Percentiles rank a stretch among this genome's conserved stretches.
These are phyloP conservation scores for Albifimbria verrucaria DNA, from an alignment of 2,329 filamentous ascomycete genomes.

Conservation along the genomic window DNA sequence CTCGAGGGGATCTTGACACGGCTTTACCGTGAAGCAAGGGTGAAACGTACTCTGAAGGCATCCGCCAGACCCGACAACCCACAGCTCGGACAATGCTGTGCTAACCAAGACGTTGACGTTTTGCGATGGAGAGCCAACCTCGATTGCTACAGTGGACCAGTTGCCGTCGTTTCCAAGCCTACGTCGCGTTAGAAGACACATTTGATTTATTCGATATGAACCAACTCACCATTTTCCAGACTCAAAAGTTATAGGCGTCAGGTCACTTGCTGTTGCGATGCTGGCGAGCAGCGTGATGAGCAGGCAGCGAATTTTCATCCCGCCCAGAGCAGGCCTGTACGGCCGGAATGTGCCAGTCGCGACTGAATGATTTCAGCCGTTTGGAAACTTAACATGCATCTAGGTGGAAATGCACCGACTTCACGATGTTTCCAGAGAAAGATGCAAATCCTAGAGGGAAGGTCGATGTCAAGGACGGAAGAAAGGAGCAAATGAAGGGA, in stretches of 20 bases:
- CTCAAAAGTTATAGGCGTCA: slow-evolving; percentile 16
- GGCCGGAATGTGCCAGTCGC: neutral
- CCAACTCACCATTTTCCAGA: slow-evolving; percentile 19
- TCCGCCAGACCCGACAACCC: slow-evolving; percentile 60
- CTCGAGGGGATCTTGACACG: too few species aligned
- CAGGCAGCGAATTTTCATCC: neutral
- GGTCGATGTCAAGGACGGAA: too few species aligned
- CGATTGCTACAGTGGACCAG: slow-evolving; percentile 67
- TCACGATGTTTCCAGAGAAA: too few species aligned
- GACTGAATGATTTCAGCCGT: too few species aligned
- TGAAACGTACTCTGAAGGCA: slow-evolving; percentile 46
- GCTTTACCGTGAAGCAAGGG: neutral
- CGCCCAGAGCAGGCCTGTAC: neutral
- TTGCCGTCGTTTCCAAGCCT: slow-evolving; percentile 65
- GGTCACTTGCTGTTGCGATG: slow-evolving; percentile 3
- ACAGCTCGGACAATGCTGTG: slow-evolving; percentile 68
- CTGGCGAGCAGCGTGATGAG: neutral
- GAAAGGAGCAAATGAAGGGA: too few species aligned
- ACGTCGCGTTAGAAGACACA: slow-evolving; percentile 8
- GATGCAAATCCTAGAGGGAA: too few species aligned
- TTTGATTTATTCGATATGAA: too few species aligned
- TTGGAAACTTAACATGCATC: too few species aligned
- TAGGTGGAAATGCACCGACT: too few species aligned
- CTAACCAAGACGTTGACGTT: slow-evolving; percentile 48
- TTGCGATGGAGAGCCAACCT: slow-evolving; percentile 37